Evolutionary conservation across 1,284 basidiomycete species (phyloP).

Genomic region (Irpex lacteus): DNA sequence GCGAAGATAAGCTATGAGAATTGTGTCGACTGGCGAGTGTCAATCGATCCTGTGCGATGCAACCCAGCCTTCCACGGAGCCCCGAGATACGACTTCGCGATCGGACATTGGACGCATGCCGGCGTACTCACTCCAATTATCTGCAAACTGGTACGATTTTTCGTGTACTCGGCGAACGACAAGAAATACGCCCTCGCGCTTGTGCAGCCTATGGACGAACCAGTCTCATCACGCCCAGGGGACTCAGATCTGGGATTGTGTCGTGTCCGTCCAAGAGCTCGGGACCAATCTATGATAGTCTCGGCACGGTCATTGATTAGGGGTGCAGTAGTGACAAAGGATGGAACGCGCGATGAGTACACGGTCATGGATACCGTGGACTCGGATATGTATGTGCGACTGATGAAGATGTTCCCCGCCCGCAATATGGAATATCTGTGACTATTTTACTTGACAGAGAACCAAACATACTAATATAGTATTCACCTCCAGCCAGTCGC

Average conservation of each 20-base stretch:
- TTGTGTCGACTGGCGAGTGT: constrained; percentile 23
- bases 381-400: not conserved
- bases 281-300: not conserved
- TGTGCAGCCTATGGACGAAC: not conserved
- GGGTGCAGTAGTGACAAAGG: not conserved
- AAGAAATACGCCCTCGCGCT: not conserved
- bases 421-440: not conserved
- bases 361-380: not conserved
- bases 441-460: too few relatives aligned
- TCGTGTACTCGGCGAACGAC: not conserved
- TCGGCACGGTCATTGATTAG: not conserved
- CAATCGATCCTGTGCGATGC: constrained; percentile 24
- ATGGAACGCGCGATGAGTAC: not conserved
- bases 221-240: not conserved
- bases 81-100: constrained; percentile 24
- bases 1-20: constrained; percentile 27
- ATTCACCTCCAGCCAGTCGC: too few relatives aligned
- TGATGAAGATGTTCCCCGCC: not conserved
- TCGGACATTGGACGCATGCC: constrained; percentile 12
- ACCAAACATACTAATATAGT: too few relatives aligned
- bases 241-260: not conserved
- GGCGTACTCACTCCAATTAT: not conserved
- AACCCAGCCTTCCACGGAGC: constrained; percentile 22
- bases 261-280: not conserved
- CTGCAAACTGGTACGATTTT: not conserved